phyloP scores from a whole-genome alignment of 2,329 filamentous ascomycete species.

The Xylaria sp. region DNA sequence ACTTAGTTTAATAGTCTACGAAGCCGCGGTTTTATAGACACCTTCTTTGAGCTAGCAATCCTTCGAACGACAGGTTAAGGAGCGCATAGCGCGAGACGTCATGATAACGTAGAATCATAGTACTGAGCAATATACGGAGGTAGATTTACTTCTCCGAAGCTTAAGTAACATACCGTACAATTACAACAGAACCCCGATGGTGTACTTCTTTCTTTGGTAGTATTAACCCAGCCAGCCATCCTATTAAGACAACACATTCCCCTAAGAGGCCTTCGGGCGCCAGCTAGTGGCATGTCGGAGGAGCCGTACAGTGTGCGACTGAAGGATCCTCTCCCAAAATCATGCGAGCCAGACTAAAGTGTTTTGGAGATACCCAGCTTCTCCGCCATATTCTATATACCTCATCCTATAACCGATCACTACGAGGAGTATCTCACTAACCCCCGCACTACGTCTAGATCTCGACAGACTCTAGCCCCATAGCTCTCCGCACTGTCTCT shows the following conservation, averaged over 20 bases:
- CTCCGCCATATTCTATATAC: slow-evolving; percentile 12
- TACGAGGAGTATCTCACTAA: slow-evolving; percentile 15
- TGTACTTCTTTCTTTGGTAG: background rate
- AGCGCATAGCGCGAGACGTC: background rate
- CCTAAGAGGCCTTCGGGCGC: background rate
- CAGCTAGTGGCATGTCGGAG: slow-evolving; percentile 12
- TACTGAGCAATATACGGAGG: background rate
- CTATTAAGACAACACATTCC: background rate
- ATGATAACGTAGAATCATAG: background rate
- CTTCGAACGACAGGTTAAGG: background rate
- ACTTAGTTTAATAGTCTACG: background rate
- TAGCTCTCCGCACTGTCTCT: slow-evolving; percentile 27
- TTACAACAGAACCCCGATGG: too few relatives aligned
- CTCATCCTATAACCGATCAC: background rate
- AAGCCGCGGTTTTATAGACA: background rate
- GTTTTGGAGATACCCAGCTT: slow-evolving; percentile 25
- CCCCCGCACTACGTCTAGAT: slow-evolving; percentile 33
- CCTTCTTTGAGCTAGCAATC: background rate
- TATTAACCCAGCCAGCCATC: background rate
- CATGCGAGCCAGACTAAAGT: background rate
- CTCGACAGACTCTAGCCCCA: background rate
- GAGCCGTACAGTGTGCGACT: slow-evolving; percentile 13
- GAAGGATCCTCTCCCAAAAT: background rate
- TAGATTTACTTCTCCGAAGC: background rate
- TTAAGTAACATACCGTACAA: background rate